Conservation (phyloP, 495 filamentous ascomycete genomes). For the Neurospora sp. region DNA sequence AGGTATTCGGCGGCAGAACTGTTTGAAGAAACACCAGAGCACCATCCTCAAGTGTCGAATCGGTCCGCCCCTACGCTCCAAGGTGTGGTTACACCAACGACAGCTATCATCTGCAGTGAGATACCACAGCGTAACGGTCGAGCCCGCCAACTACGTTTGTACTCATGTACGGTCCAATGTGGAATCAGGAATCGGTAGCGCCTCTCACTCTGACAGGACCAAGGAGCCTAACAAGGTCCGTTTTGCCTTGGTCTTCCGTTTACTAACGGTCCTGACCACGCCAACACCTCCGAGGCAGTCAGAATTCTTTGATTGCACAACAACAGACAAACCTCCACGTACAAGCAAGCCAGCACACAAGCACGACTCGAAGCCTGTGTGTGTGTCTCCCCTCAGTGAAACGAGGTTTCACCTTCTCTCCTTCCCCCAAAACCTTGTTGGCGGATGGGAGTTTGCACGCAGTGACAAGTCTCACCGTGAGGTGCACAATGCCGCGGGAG, state of each 20-base stretch:
- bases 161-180: too few species aligned
- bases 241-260: background rate
- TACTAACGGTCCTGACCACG: background rate
- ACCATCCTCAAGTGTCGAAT: background rate
- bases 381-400: background rate
- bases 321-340: background rate
- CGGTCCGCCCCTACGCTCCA: background rate
- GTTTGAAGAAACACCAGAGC: background rate
- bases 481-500: background rate
- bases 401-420: background rate
- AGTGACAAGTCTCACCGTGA: background rate
- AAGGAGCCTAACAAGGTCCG: background rate
- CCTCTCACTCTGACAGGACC: background rate
- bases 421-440: background rate
- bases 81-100: background rate
- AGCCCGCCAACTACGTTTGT: background rate
- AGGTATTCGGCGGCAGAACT: background rate
- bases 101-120: background rate
- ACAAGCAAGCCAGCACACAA: background rate
- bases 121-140: background rate
- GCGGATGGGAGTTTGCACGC: background rate
- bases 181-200: background rate
- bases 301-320: background rate
- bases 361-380: background rate
- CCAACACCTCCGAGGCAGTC: background rate